Percentiles rank a stretch among this genome's conserved stretches.
Evolutionary conservation across 805 yeast species (phyloP).

Genomic region (Zygoascus bituminiphila): DNA sequence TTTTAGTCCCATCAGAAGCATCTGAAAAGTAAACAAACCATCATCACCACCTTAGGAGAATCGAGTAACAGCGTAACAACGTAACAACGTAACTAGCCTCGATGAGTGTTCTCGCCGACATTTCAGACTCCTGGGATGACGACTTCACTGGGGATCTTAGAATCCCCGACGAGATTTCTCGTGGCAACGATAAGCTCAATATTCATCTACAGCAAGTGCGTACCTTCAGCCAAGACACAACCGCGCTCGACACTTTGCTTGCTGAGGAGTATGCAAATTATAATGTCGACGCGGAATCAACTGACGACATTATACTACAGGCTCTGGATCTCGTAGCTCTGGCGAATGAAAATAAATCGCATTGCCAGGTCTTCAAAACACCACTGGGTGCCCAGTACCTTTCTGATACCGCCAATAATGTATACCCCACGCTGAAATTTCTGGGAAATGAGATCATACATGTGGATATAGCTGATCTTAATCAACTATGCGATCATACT

Average conservation of each 20-base stretch:
- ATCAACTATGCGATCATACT: background rate
- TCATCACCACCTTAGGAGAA: background rate
- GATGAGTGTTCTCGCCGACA: background rate
- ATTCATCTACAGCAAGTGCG: slow-evolving; percentile 15
- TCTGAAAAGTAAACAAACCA: background rate
- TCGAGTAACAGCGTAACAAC: no score
- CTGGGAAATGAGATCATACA: background rate
- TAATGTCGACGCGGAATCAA: background rate
- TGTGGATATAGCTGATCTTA: background rate
- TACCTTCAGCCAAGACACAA: slow-evolving; percentile 18
- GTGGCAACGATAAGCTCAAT: slow-evolving; percentile 14
- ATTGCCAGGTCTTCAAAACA: slow-evolving; percentile 18
- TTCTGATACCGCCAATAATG: background rate
- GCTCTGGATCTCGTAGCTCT: slow-evolving; percentile 25
- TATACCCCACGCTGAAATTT: slow-evolving; percentile 1
- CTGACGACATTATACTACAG: slow-evolving; percentile 16
- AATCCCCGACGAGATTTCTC: slow-evolving; percentile 9
- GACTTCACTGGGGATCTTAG: slow-evolving; percentile 34
- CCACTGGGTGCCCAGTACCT: slow-evolving; percentile 16
- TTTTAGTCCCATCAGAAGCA: no score
- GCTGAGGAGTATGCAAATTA: slow-evolving; percentile 5
- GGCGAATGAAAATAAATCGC: slow-evolving; percentile 17
- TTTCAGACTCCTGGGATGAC: slow-evolving; percentile 51
- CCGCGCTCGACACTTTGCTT: slow-evolving; percentile 17
- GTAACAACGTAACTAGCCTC: no score